These are phyloP conservation scores for Podaxis sp. DNA, from an alignment of 768 basidiomycete genomes.

Conservation along the genomic window DNA sequence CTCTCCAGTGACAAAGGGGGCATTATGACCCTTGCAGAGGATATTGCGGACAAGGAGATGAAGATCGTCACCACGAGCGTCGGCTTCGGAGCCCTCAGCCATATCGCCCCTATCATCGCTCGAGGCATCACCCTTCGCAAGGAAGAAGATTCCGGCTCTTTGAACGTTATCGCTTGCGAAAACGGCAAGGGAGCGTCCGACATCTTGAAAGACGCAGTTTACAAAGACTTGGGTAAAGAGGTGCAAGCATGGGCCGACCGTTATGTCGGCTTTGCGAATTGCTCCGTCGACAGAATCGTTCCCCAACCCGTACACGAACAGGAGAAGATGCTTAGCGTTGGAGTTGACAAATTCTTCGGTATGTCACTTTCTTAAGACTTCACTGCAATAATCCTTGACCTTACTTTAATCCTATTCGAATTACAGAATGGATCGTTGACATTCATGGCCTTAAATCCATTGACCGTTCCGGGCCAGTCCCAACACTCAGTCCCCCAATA, in stretches of 20 bases:
- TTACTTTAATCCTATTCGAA: background rate
- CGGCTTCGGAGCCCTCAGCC: conserved; percentile 2
- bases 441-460: conserved; percentile 4
- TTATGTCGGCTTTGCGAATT: conserved; percentile 9
- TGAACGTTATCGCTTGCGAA: conserved; percentile 10
- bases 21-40: conserved; percentile 4
- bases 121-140: conserved; percentile 1
- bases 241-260: conserved; percentile 2
- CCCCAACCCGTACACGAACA: conserved; percentile 3
- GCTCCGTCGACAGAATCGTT: conserved; percentile 8
- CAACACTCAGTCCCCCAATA: background rate
- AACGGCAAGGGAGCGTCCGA: conserved; percentile 3
- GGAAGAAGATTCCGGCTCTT: background rate
- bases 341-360: conserved; percentile 10
- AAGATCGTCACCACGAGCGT: conserved; percentile 10
- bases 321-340: background rate
- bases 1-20: conserved; percentile 6
- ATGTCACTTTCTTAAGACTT: background rate
- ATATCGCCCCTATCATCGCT: conserved; percentile 9
- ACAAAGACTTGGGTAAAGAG: conserved; percentile 2
- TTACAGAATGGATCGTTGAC: conserved; percentile 9
- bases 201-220: background rate
- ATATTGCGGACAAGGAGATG: conserved; percentile 10
- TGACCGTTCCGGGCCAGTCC: background rate
- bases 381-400: no score